phyloP scores from a whole-genome alignment of 2,329 filamentous ascomycete species.

The Thielaviopsis ethacetica region DNA sequence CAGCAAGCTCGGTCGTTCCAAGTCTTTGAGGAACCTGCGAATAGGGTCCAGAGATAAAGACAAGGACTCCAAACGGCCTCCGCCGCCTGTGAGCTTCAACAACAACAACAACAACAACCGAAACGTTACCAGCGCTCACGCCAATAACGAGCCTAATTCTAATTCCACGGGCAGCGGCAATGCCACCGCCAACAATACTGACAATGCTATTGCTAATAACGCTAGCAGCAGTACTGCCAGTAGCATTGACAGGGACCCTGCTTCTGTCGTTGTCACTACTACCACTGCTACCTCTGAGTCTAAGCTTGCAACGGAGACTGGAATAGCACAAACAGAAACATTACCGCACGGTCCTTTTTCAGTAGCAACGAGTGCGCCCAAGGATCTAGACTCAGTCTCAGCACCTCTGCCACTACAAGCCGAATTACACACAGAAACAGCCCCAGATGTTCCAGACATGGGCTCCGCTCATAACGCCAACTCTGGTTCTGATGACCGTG shows the following conservation, averaged over 20 bases:
- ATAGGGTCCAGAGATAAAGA: background rate
- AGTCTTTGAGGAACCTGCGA: constrained; percentile 9
- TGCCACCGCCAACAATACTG: background rate
- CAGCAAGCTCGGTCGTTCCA: constrained; percentile 10
- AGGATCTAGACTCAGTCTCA: background rate
- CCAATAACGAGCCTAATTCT: background rate
- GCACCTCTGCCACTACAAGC: background rate
- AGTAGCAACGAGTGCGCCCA: background rate
- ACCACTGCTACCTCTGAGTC: background rate
- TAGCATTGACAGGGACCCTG: background rate
- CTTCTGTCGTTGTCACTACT: background rate
- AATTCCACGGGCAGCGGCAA: background rate
- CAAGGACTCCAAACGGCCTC: background rate
- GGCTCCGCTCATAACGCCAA: background rate
- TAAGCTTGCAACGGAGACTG: background rate
- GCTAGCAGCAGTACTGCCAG: no score
- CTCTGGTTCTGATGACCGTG: background rate
- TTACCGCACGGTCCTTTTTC: constrained; percentile 7
- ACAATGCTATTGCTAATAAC: background rate
- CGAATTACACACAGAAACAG: background rate
- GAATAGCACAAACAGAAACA: constrained; percentile 9
- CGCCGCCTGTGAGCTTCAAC: background rate
- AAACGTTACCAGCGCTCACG: background rate
- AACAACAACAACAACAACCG: background rate
- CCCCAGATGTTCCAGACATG: background rate